These are phyloP conservation scores for Sporobolomyces phaffii DNA, from an alignment of 768 basidiomycete genomes.

Conservation along the genomic window DNA sequence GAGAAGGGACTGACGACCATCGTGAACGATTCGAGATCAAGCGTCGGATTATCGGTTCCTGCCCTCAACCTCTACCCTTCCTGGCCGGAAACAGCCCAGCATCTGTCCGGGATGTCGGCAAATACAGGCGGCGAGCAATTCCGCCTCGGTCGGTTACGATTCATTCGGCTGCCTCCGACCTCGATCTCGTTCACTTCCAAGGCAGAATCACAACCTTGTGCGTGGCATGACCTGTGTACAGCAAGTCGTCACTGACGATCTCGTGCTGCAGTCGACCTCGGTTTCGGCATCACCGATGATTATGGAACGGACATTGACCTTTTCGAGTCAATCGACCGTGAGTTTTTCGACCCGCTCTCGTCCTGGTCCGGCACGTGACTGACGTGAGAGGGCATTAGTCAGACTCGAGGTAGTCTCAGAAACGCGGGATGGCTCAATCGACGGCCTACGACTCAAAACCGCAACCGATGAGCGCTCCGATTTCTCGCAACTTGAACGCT, in stretches of 20 bases:
- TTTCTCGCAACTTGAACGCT: neutral
- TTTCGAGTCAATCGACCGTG: conserved; percentile 26
- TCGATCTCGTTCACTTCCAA: neutral
- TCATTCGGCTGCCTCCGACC: conserved; percentile 24
- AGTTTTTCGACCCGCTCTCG: neutral
- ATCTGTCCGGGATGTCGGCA: neutral
- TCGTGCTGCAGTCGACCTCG: conserved; percentile 20
- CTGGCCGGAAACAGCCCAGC: neutral
- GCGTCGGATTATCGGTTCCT: neutral
- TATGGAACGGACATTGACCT: conserved; percentile 27
- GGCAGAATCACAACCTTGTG: neutral
- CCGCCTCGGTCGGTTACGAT: conserved; percentile 23
- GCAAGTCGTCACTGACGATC: neutral
- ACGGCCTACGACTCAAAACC: neutral
- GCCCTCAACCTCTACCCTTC: neutral
- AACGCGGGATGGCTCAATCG: neutral
- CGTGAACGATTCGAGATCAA: neutral
- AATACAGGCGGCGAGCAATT: neutral
- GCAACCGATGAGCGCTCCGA: neutral
- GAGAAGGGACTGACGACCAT: conserved; percentile 2
- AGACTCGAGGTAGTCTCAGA: neutral
- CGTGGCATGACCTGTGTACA: neutral
- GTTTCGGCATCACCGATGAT: conserved; percentile 28
- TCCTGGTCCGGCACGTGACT: neutral
- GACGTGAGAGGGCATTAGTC: too few species aligned